A percentile compares a stretch with the other conserved stretches of the same genome.
Conservation (phyloP, 2,329 filamentous ascomycete genomes). For the Apiospora marii region DNA sequence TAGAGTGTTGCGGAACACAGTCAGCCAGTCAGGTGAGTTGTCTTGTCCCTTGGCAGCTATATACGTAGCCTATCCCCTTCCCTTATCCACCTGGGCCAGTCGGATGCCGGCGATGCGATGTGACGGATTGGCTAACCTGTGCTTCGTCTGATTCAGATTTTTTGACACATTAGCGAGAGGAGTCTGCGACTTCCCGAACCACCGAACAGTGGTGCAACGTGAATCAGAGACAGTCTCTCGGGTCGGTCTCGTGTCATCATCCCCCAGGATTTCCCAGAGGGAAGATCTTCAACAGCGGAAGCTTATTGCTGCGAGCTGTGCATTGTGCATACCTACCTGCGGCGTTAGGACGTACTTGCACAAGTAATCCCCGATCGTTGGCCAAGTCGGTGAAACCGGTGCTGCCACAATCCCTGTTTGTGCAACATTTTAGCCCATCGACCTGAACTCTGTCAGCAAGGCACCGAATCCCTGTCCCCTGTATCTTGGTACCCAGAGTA, state of each 20-base stretch:
- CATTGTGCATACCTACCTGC: background rate
- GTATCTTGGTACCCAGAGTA: slow-evolving; percentile 24
- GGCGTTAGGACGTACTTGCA: background rate
- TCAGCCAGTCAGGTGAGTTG: slow-evolving; percentile 27
- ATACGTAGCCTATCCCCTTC: background rate
- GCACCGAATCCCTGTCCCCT: slow-evolving; percentile 23
- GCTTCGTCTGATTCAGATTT: slow-evolving; percentile 6
- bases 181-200: slow-evolving; percentile 19
- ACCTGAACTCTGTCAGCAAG: slow-evolving; percentile 5
- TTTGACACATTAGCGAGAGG: background rate
- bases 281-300: slow-evolving; percentile 10
- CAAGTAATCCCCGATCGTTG: slow-evolving; percentile 12
- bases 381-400: slow-evolving; percentile 19
- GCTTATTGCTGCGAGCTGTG: slow-evolving; percentile 13
- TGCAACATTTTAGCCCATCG: slow-evolving; percentile 7
- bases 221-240: slow-evolving; percentile 23
- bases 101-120: background rate
- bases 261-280: slow-evolving; percentile 1
- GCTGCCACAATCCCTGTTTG: slow-evolving; percentile 14
- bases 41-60: background rate
- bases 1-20: background rate
- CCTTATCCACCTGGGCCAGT: background rate
- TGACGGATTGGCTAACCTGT: slow-evolving; percentile 8
- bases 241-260: slow-evolving; percentile 21
- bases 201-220: slow-evolving; percentile 23